phyloP scores from a whole-genome alignment of 768 basidiomycete genomes.

The Pleurotus tuber-regium region DNA sequence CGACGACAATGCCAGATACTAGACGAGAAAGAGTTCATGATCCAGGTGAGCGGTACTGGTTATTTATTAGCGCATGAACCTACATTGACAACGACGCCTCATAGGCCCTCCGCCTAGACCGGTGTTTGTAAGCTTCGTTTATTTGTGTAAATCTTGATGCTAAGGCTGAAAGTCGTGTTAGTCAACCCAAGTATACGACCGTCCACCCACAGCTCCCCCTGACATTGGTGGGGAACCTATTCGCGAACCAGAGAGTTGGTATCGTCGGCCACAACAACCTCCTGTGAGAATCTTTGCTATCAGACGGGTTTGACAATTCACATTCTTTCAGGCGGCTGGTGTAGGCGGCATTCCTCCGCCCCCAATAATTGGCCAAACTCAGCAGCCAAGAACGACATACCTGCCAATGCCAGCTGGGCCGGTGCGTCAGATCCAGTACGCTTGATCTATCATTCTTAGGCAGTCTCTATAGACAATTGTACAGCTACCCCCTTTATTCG shows the following conservation, averaged over 20 bases:
- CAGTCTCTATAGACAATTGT: constrained; percentile 47
- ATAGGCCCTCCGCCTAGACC: constrained; percentile 23
- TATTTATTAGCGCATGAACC: too few species aligned
- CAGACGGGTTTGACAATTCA: too few species aligned
- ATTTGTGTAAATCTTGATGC: background rate
- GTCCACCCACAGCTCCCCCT: constrained; percentile 29
- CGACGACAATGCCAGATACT: background rate
- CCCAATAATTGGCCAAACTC: constrained; percentile 22
- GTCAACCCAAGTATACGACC: too few species aligned
- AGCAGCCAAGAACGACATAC: constrained; percentile 29
- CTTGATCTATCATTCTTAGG: constrained; percentile 4
- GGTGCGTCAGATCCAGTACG: constrained; percentile 33
- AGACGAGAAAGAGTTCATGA: background rate
- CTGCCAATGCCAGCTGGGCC: constrained; percentile 51
- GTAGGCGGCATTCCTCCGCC: constrained; percentile 27
- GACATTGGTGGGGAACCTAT: constrained; percentile 14
- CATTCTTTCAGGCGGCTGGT: too few species aligned
- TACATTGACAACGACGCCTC: background rate
- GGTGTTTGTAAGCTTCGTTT: constrained; percentile 21
- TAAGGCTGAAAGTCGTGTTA: too few species aligned
- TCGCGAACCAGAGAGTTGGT: constrained; percentile 28
- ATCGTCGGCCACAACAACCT: too few species aligned
- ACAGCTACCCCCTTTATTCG: constrained; percentile 59
- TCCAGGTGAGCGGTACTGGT: background rate
- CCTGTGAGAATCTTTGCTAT: too few species aligned